A percentile compares a stretch with the other conserved stretches of the same genome.
These are phyloP conservation scores for Wickerhamia fluorescens DNA, from an alignment of 805 yeast species.

Conservation along the genomic window DNA sequence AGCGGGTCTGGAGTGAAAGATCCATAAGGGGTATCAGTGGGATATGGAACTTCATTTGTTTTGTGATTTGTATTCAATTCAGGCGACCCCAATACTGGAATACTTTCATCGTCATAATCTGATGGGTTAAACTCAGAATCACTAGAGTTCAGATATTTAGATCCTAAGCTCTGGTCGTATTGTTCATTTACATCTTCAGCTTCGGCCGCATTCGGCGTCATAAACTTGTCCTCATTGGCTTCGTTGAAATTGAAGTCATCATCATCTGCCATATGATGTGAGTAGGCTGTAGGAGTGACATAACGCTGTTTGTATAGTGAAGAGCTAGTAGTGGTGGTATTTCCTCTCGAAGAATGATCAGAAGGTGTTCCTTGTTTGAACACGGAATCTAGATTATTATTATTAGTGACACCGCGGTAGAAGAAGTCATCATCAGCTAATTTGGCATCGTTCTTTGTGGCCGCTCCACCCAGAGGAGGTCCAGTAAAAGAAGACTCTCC, in stretches of 20 bases:
- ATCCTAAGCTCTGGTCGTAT: too few species aligned
- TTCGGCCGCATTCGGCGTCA: too few species aligned
- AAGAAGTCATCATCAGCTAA: slow-evolving; percentile 25
- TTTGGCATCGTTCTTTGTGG: slow-evolving; percentile 3
- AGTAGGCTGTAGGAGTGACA: slow-evolving; percentile 21
- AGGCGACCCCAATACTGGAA: slow-evolving; percentile 4
- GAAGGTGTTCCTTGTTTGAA: slow-evolving; percentile 11
- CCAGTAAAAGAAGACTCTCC: slow-evolving; percentile 2
- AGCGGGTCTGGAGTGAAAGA: too few species aligned
- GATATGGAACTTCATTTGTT: too few species aligned
- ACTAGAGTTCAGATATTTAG: too few species aligned
- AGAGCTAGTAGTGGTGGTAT: slow-evolving; percentile 8
- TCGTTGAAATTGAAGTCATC: slow-evolving; percentile 17
- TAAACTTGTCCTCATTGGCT: slow-evolving; percentile 6
- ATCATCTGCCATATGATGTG: slow-evolving; percentile 15
- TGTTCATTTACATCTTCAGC: too few species aligned
- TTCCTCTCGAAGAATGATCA: too few species aligned
- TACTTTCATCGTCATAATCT: slow-evolving; percentile 12
- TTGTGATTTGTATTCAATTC: too few species aligned
- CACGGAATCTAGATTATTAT: slow-evolving; percentile 35
- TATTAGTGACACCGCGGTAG: slow-evolving; percentile 38
- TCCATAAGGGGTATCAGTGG: too few species aligned
- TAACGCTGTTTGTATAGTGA: slow-evolving; percentile 18
- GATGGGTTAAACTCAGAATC: slow-evolving; percentile 13
- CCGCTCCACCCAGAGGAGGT: slow-evolving; percentile 6